Percentiles rank a stretch among this genome's conserved stretches.
These are phyloP conservation scores for Globisporangium parvum DNA, from an alignment of 352 stramenopile species.

Conservation along the genomic window DNA sequence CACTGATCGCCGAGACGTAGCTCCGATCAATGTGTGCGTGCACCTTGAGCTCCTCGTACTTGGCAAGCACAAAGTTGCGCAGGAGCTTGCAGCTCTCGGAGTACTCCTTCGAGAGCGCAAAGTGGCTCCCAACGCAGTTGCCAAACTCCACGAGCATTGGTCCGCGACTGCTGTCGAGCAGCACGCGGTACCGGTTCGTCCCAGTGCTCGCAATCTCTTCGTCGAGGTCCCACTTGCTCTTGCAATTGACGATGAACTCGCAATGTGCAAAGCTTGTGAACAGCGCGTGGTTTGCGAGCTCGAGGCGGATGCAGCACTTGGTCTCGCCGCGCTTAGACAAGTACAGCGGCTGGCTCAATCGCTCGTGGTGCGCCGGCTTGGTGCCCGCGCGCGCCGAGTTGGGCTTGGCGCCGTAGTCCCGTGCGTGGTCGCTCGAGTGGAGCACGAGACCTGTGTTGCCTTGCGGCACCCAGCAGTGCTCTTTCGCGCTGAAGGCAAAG, in stretches of 20 bases:
- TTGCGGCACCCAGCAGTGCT: conserved; percentile 48
- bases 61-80: conserved; percentile 49
- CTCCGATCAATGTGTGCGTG: conserved; percentile 72
- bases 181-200: conserved; percentile 70
- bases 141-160: conserved; percentile 81
- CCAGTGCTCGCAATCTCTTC: conserved; percentile 67
- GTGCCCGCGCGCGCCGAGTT: conserved; percentile 62
- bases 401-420: conserved; percentile 45
- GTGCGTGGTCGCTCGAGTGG: conserved; percentile 52
- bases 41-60: conserved; percentile 56
- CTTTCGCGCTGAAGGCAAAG: conserved; percentile 35
- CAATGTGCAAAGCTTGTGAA: conserved; percentile 21
- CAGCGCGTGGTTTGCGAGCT: conserved; percentile 40
- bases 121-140: conserved; percentile 71
- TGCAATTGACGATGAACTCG: conserved; percentile 66
- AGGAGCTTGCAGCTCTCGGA: conserved; percentile 40
- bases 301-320: conserved; percentile 60
- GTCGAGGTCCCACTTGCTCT: conserved; percentile 76
- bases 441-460: conserved; percentile 72
- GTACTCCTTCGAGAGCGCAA: conserved; percentile 49
- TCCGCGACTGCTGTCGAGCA: conserved; percentile 65
- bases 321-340: conserved; percentile 53
- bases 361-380: conserved; percentile 24
- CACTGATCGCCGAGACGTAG: conserved; percentile 61
- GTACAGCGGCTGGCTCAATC: conserved; percentile 31